phyloP scores from a whole-genome alignment of 257 asterid species.

The Solanum clarkiae region DNA sequence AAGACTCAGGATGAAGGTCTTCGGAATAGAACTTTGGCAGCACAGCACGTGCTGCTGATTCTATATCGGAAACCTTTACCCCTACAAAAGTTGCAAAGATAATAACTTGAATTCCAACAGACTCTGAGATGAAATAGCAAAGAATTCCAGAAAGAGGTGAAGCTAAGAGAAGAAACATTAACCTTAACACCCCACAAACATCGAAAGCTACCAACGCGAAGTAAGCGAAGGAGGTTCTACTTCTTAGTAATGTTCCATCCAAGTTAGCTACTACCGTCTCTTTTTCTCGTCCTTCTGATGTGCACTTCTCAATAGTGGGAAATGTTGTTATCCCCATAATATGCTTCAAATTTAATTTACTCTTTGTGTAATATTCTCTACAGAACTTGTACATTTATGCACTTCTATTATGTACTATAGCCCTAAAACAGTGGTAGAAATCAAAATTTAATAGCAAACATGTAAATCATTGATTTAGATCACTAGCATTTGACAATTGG shows the following conservation, averaged over 20 bases:
- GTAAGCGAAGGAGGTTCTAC: slow-evolving; percentile 5
- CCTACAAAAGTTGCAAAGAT: slow-evolving; percentile 13
- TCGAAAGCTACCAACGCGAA: slow-evolving; percentile 23
- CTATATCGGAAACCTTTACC: slow-evolving; percentile 5
- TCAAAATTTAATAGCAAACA: neutral
- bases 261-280: neutral
- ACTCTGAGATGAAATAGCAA: slow-evolving; percentile 2
- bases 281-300: neutral
- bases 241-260: slow-evolving; percentile 13
- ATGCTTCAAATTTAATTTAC: neutral
- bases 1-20: slow-evolving; percentile 20
- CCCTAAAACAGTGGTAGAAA: neutral
- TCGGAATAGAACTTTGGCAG: slow-evolving; percentile 16
- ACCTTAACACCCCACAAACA: slow-evolving; percentile 14
- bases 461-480: neutral
- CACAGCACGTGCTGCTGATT: slow-evolving; percentile 16
- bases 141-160: slow-evolving; percentile 7
- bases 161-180: slow-evolving; percentile 6
- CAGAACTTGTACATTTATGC: neutral
- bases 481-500: neutral
- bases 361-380: neutral
- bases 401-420: neutral
- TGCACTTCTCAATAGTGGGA: neutral
- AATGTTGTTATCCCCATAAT: neutral
- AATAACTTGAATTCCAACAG: slow-evolving; percentile 3